Percentiles rank a stretch among this genome's conserved stretches.
phyloP scores from a whole-genome alignment of 768 basidiomycete genomes.

The Kwoniella pini region DNA sequence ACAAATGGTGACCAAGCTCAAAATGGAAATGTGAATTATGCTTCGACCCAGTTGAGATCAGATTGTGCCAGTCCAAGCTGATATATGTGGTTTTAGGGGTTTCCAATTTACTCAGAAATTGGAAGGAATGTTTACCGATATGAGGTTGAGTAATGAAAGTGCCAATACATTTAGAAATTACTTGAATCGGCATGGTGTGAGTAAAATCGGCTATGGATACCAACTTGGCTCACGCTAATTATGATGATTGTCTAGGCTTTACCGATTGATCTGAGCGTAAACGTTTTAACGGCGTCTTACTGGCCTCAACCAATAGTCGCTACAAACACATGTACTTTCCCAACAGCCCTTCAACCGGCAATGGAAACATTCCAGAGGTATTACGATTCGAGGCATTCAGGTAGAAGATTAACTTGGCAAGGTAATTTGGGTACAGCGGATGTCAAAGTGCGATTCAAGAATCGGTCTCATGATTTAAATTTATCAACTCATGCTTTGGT shows the following conservation, averaged over 20 bases:
- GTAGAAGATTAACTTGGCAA: slow-evolving; percentile 89
- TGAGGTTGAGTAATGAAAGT: slow-evolving; percentile 77
- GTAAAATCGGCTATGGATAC: slow-evolving; percentile 37
- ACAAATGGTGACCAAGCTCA: slow-evolving; percentile 94
- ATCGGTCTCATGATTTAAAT: slow-evolving; percentile 80
- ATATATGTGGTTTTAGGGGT: slow-evolving; percentile 58
- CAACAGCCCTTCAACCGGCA: slow-evolving; percentile 64
- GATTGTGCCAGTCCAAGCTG: neutral
- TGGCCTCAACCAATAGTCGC: slow-evolving; percentile 80
- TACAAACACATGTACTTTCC: slow-evolving; percentile 64
- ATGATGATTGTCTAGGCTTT: slow-evolving; percentile 61
- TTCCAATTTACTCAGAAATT: slow-evolving; percentile 96
- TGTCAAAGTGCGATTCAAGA: slow-evolving; percentile 77
- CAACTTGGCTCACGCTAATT: neutral
- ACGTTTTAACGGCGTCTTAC: slow-evolving; percentile 92
- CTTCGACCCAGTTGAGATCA: neutral
- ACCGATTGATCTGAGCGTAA: slow-evolving; percentile 78
- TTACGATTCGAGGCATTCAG: slow-evolving; percentile 85
- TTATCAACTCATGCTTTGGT: slow-evolving; percentile 86
- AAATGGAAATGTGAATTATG: slow-evolving; percentile 68
- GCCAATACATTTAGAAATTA: slow-evolving; percentile 66
- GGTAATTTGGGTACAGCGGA: slow-evolving; percentile 86
- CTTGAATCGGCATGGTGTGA: slow-evolving; percentile 63
- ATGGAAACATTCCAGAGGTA: slow-evolving; percentile 81
- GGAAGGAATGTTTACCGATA: slow-evolving; percentile 98